Evolutionary conservation across 1,284 basidiomycete species (phyloP).

Genomic region (Macrocybe sp.): DNA sequence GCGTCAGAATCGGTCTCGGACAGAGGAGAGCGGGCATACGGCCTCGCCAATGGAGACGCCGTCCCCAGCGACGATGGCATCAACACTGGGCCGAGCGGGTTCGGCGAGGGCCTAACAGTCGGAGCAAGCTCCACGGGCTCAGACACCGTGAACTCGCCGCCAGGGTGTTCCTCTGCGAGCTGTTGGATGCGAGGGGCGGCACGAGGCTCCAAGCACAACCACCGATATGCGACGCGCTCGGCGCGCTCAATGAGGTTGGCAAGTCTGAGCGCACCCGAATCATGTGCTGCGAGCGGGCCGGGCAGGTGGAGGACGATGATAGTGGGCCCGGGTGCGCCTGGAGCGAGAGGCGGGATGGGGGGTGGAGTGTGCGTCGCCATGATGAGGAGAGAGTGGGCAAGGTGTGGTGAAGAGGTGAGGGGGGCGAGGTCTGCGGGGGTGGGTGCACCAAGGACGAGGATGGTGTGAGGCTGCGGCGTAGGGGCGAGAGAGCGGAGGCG

Average conservation of each 20-base stretch:
- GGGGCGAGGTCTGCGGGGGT: conserved; percentile 36
- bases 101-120: neutral
- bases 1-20: neutral
- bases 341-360: conserved; percentile 13
- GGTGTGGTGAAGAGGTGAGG: conserved; percentile 39
- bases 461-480: conserved; percentile 34
- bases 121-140: conserved; percentile 16
- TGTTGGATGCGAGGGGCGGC: conserved; percentile 22
- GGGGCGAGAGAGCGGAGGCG: conserved; percentile 21
- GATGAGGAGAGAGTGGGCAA: conserved; percentile 41
- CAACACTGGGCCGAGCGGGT: conserved; percentile 6
- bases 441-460: conserved; percentile 47
- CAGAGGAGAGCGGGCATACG: neutral
- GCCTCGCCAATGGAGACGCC: neutral
- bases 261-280: conserved; percentile 43
- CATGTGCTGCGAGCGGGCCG: conserved; percentile 37
- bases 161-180: conserved; percentile 21
- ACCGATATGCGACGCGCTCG: conserved; percentile 41
- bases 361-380: conserved; percentile 45
- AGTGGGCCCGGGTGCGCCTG: conserved; percentile 25
- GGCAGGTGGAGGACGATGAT: conserved; percentile 43
- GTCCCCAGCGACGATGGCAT: conserved; percentile 13
- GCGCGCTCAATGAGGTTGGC: conserved; percentile 49
- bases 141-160: conserved; percentile 25
- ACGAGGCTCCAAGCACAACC: conserved; percentile 23